Evolutionary conservation across 2,329 filamentous ascomycete genomes (phyloP), one percentile per base, ranked within the genome.

Genomic region (Aspergillus sp.): DNA sequence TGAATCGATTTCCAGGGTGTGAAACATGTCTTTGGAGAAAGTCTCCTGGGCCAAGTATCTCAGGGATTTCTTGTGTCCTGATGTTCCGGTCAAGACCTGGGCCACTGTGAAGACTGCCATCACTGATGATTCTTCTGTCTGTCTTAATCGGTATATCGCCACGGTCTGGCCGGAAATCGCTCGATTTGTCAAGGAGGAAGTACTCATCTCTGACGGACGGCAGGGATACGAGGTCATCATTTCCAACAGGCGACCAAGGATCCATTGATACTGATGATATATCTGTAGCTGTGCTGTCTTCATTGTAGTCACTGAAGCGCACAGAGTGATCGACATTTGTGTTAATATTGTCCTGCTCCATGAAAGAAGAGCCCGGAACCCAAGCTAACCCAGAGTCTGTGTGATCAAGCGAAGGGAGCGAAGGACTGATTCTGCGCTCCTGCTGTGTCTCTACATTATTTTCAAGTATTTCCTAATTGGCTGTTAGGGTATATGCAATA

Each of bases 151-250:
- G 48, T 30, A 54, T 51, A 27, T 59, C 48, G 7, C 54, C 61
- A 12, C 49, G 33, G 38, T 58, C 56, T 3, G 57, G 60, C 28
- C 49, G 48, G 5, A 46, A 43, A 35, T 46, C 50, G 35, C 38
- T 52, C 8, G 49, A 50, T 42, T 63, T 65, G 29, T 63, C 60
- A 5, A 54, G 53, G 37, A 55, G 44, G 37, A 57, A 63, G 40
- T 56, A 62, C 39, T 61, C 62, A 13, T 64, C 52, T 32, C 49
- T 40, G 10, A 49, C 42, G 6, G 54, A 48, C 6, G 42, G 41
- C 4, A 53, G 13, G 27, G 59, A 58, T 5, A 44, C 32, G 5
- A 53, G 42, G 9, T 58, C 43, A 6, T 57, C 52, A 33, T 51
- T 53, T 5, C 59, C 58, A 26, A 53, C 43, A 4, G 56, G 52